These are phyloP conservation scores for Thalassiosira hispida DNA, from an alignment of 352 stramenopile genomes.

Conservation along the genomic window DNA sequence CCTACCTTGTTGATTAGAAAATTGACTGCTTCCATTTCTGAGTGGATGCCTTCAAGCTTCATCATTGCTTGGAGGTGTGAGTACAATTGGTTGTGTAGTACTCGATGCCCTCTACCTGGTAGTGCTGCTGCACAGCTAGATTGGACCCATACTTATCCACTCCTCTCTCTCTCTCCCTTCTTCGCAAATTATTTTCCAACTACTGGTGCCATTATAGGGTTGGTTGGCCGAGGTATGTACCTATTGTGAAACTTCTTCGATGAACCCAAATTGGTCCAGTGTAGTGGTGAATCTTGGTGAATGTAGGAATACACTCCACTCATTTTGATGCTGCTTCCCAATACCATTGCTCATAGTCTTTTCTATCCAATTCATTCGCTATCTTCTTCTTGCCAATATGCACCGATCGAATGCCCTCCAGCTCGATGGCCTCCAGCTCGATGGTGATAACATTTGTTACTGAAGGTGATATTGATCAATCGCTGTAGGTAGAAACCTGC, in stretches of 20 bases:
- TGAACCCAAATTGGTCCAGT: neutral
- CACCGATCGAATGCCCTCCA: neutral
- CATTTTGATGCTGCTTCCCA: neutral
- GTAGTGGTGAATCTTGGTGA: too few species aligned
- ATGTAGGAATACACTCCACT: neutral
- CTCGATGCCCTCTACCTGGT: neutral
- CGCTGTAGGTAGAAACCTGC: neutral
- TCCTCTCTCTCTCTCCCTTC: neutral
- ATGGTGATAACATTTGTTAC: neutral
- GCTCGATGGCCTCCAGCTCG: too few species aligned
- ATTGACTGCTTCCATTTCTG: neutral
- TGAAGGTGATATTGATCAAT: neutral
- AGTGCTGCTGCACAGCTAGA: neutral
- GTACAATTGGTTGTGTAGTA: neutral
- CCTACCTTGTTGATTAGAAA: neutral
- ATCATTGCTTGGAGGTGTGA: neutral
- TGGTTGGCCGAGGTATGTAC: slow-evolving; percentile 3
- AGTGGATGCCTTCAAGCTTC: neutral
- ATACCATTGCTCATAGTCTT: neutral
- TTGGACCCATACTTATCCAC: neutral
- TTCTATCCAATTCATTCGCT: neutral
- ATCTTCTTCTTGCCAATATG: neutral
- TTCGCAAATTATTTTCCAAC: slow-evolving; percentile 1
- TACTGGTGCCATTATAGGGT: neutral
- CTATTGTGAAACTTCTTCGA: neutral